Evolutionary conservation across 2,329 filamentous ascomycete genomes (phyloP).

Genomic region (Ophiobolus disseminans): DNA sequence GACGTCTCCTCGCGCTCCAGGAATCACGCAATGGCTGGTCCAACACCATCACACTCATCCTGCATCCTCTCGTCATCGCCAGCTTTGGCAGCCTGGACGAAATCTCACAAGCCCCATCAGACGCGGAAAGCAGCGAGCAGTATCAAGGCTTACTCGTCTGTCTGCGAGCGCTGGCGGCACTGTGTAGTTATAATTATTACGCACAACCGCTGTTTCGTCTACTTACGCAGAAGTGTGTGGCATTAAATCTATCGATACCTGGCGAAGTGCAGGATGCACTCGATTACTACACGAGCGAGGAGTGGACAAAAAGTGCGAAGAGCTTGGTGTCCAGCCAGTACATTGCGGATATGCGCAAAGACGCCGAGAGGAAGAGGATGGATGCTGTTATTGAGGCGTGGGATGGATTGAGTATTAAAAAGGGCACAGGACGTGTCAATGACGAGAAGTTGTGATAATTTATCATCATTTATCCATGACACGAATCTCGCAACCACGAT

Average conservation of each 20-base stretch:
- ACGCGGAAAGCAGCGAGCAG: conserved; percentile 21
- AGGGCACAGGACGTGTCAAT: too few species aligned
- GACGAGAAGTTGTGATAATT: too few species aligned
- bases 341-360: conserved; percentile 34
- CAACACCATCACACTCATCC: conserved; percentile 30
- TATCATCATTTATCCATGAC: too few species aligned
- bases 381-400: conserved; percentile 38
- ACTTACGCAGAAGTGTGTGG: conserved; percentile 35
- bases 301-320: conserved; percentile 40
- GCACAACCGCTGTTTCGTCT: conserved; percentile 39
- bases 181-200: conserved; percentile 36
- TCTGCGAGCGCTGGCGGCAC: conserved; percentile 29
- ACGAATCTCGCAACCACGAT: too few species aligned
- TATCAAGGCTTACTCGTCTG: conserved; percentile 38
- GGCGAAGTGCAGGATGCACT: conserved; percentile 25
- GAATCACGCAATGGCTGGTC: conserved; percentile 36
- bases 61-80: conserved; percentile 35
- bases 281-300: conserved; percentile 33
- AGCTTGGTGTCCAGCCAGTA: conserved; percentile 38
- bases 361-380: conserved; percentile 31
- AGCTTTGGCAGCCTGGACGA: conserved; percentile 39
- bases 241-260: conserved; percentile 29
- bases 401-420: conserved; percentile 28
- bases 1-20: conserved; percentile 31
- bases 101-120: conserved; percentile 14